phyloP scores from a whole-genome alignment of 345 rosid genomes.

The Corchorus capsularis region DNA sequence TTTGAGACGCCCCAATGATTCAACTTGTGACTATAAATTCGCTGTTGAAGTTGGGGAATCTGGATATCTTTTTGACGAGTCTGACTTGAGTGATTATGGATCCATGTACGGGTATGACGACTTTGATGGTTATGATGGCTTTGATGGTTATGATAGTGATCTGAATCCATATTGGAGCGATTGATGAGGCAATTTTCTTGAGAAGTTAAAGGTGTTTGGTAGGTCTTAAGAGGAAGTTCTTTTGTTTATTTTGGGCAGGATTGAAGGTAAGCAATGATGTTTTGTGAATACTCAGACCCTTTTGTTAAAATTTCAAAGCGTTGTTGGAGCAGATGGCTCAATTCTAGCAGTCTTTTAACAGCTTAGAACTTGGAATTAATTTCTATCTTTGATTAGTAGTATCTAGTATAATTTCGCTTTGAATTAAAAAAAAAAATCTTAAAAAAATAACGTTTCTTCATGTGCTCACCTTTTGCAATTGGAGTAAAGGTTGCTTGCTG shows the following conservation, averaged over 20 bases:
- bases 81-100: neutral
- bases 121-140: neutral
- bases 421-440: too few species aligned
- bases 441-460: too few species aligned
- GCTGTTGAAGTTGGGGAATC: slow-evolving; percentile 22
- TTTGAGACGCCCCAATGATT: slow-evolving; percentile 51
- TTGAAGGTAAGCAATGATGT: neutral
- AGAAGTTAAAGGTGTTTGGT: neutral
- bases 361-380: neutral
- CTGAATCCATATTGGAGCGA: neutral
- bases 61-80: slow-evolving; percentile 29
- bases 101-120: neutral
- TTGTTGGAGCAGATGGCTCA: neutral
- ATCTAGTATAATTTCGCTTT: neutral
- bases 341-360: neutral
- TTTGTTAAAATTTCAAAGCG: neutral
- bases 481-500: too few species aligned
- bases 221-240: neutral
- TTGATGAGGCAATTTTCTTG: neutral
- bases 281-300: neutral
- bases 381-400: neutral
- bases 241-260: neutral
- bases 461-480: too few species aligned
- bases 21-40: slow-evolving; percentile 44
- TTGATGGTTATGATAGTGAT: neutral